A percentile compares a stretch with the other conserved stretches of the same genome.
Conservation (phyloP, 2,329 filamentous ascomycete genomes). For the Diaporthe vexans region DNA sequence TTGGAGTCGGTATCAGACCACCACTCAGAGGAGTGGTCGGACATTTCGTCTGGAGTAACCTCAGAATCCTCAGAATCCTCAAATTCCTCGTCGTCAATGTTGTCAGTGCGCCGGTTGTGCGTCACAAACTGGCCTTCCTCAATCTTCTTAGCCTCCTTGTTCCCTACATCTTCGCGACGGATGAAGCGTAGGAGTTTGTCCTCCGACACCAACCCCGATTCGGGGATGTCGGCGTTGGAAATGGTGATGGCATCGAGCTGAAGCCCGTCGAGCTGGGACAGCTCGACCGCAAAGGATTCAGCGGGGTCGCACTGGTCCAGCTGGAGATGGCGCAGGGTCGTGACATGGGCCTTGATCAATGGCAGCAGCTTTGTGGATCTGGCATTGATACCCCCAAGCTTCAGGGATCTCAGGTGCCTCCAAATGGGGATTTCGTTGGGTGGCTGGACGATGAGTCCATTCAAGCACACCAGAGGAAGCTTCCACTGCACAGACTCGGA, state of each 20-base stretch:
- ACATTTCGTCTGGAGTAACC: not conserved
- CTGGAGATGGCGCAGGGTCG: not conserved
- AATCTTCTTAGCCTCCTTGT: not conserved
- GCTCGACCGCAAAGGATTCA: not conserved
- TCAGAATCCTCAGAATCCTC: too few species aligned
- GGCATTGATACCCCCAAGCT: not conserved
- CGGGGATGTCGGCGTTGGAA: not conserved
- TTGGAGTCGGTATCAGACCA: not conserved
- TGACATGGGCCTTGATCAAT: not conserved
- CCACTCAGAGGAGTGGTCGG: not conserved
- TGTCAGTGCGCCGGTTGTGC: not conserved
- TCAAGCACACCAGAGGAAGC: too few species aligned
- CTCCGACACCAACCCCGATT: not conserved
- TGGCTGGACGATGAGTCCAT: too few species aligned
- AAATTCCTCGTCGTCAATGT: not conserved
- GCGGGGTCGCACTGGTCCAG: not conserved
- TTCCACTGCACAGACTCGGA: not conserved
- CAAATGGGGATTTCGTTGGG: not conserved
- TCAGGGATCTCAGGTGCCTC: not conserved
- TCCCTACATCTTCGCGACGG: not conserved
- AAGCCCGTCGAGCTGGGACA: not conserved
- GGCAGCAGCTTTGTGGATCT: not conserved
- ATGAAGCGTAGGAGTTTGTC: not conserved
- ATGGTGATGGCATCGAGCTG: not conserved
- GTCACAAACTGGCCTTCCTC: not conserved